Evolutionary conservation across 2,329 filamentous ascomycete genomes (phyloP), one percentile per base, ranked within the genome.

Genomic region (Xylariaceae sp.): DNA sequence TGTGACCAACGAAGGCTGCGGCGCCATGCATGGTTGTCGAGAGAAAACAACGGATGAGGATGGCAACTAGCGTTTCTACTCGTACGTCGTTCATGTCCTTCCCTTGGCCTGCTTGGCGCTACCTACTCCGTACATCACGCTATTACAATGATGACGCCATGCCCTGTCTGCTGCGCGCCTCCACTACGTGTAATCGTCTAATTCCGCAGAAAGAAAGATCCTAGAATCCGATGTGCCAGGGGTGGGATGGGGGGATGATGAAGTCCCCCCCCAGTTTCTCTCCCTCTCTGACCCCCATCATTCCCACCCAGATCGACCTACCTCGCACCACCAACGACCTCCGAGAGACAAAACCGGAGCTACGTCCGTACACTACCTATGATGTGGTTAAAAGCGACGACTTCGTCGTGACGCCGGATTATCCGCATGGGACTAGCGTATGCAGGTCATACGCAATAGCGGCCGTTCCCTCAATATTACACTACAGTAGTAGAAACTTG

Each of bases 1-100:
- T 56, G 61, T 57, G 53, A 54, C 45, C 56, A 52, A 18, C 56
- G 51, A 51, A n/a, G 17, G 13, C 53, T 61, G 61, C 55, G 58
- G 58, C 51, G 53, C 30, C 45, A 57, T 58, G 56, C 59, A 61
- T 54, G 51, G 39, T 48, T 56, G 53, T 51, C 59, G 35, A 44
- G 51, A 53, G 48, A 47, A 49, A 50, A 42, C 37, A 30, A 30
- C 23, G 23, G 23, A 30, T 30, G 37, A 42, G 37, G 37, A 42
- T 42, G 37, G 49, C 42, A 35, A 17, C 10, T 53, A 45, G 52
- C 37, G 42, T 56, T 51, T 44, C 44, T 4, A 50, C 45, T 44
- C 34, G 37, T 42, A 42, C 8, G 37, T 42, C 37, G 42, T 45
- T 51, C 39, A 55, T 54, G 9, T 42, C 18, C 18, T 39, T 10